Evolutionary conservation across 768 basidiomycete species (phyloP), one percentile per base, ranked within the genome.

Genomic region (Lentinula raphanica): DNA sequence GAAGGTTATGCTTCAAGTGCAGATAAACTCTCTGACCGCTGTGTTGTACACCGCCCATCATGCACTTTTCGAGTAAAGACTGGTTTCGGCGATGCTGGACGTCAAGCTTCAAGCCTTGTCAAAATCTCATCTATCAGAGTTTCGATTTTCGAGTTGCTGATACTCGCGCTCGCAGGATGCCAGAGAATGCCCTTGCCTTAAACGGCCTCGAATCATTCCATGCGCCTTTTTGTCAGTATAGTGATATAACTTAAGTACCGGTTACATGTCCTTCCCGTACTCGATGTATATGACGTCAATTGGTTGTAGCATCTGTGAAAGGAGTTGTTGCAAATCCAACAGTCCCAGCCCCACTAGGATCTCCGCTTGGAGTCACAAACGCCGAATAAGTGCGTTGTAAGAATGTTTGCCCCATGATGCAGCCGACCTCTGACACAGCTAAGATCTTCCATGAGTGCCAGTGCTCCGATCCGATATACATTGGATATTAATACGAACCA

Each of bases 341-440:
- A 21, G n/a, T 50, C 2, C 32, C 29, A 29, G 28, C 19, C 2
- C 17, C 42, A n/a, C 13, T 4, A 29, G 32, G 3, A 29, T 49
- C 9, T 11, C 32, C 32, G 21, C 83, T 81, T 45, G 75, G 67
- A 45, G 84, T 83, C 64, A 88, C 86, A 65, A 72, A 87, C 36
- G 85, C 84, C 32, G 80, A 75, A 72, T 87, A 87, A 31, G 25
- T 38, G 17, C 53, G 36, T 42, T 54, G 35, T 15, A 54, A 42
- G 23, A 38, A 54, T 23, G 29, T 11, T 25, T 25, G 40, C 17
- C 53, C 53, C 35, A 39, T 77, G 66, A 85, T 74, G 61, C 84
- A 83, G 70, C 82, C 81, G 19, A 84, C 15, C 21, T 11, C 5
- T 5, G 56, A 46, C n/a, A 19, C 46, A 35, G 13, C 32, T 66